Base-by-base conservation (phyloP, 768 basidiomycete species). In the Panaeolus papilionaceus region DNA sequence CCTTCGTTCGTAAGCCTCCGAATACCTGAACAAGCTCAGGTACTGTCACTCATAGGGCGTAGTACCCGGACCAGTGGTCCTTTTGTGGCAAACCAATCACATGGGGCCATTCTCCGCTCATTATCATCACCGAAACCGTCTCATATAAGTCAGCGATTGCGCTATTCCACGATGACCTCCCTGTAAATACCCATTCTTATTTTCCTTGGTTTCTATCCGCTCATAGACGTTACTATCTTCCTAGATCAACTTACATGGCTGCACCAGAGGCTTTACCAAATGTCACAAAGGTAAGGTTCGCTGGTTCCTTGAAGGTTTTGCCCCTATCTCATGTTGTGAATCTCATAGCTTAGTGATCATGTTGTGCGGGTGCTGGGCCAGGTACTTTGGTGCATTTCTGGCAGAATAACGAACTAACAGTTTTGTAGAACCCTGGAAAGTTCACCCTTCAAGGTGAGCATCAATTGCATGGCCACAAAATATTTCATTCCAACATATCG, bases 371-470 rank as follows among this genome's bases (percentile, higher is more conserved):
- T 95, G 8, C 78, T 95, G 20, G 93, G 91, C 3, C 92, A 94
- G 88, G 93, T 92, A 74, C 58, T 80, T 73, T 49, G 10, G 20
- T n/a, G 51, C 23, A 26, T 49, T 16, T 40, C 10, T 37, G 66
- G 10, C 47, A 51, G 37, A 14, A 42, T 42, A 33, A n/a, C 63
- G 9, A 40, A 40, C 63, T 40, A 61, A 33, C 33, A 7, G 51
- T 42, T 45, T 9, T 58, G 26, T 71, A 95, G 92, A 96, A 97
- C 73, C 94, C 95, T 8, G 92, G 94, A 3, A 90, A 92, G 72
- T 95, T 93, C 75, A 95, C 94, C 0, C 82, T 97, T 0, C 94
- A 96, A 82, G 95, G 93, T 90, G 64, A 63, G 64, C 8, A 18
- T 16, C 51, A n/a, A 58, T 9, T 16, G 14, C 66, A 4, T 9